Base-by-base conservation (phyloP, 2,329 filamentous ascomycete species). In the Fusarium bactridioides region DNA sequence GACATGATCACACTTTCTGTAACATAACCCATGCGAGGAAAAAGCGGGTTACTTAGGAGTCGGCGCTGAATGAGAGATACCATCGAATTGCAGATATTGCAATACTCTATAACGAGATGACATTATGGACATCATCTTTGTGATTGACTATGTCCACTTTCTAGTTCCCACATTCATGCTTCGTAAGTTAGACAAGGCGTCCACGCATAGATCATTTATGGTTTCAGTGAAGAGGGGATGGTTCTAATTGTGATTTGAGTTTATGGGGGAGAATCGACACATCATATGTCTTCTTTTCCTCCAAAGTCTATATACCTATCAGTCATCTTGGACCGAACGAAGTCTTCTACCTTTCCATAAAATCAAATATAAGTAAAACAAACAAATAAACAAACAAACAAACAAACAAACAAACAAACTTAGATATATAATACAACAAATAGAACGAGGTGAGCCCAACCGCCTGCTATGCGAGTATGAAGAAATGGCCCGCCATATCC, bases 1-100 rank as follows among this genome's bases (percentile, higher is more conserved):
- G 63, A 72, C 11, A 73, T 64, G 58, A 69, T 73, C 74, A 61
- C 64, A 74, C 55, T 73, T 76, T 76, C 75, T 72, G 55, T 56
- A 65, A 62, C 47, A 72, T 61, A 69, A 72, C 64, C 73, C 71
- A 70, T 73, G 61, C 67, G 64, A 74, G 65, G 72, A 53, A 77
- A 67, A 71, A 73, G 73, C 71, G 75, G 74, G 75, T 69, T 69
- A 67, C 31, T 38, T 70, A 74, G 75, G 76, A 77, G 76, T 77
- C 73, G 75, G 76, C 75, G 74, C 74, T 73, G 76, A 73, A 74
- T 70, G 67, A 78, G 69, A 78, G 76, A 78, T 77, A 77, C 76
- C 76, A 73, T 74, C 57, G 29, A 74, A 77, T 77, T 77, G 67
- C 71, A 78, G 69, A 72, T 72, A n/a, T 48, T 64, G 66, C 66